Conservation (phyloP, 768 basidiomycete species). For the Saitozyma podzolica region DNA sequence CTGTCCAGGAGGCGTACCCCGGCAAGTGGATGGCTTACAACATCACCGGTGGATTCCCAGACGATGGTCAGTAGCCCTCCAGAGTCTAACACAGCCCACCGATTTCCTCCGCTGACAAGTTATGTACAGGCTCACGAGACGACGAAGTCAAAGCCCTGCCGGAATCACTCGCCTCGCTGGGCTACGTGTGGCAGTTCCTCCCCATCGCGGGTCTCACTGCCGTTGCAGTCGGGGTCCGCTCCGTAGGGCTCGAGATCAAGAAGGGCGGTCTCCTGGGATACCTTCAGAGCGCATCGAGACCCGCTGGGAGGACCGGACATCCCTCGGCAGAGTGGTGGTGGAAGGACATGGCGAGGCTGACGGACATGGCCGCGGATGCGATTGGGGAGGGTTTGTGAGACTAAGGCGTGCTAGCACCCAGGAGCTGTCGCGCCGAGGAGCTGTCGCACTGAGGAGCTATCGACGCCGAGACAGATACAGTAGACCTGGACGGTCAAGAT, state of each 20-base stretch:
- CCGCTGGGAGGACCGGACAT: not conserved
- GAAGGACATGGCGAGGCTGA: conserved; percentile 9
- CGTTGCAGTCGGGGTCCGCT: too few relatives aligned
- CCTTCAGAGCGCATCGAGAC: conserved; percentile 8
- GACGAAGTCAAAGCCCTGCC: conserved; percentile 2
- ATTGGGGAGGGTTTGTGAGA: conserved; percentile 10
- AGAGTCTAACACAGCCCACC: not conserved
- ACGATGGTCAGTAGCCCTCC: conserved; percentile 13
- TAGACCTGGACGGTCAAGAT: too few relatives aligned
- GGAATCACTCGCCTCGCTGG: conserved; percentile 7
- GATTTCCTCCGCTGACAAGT: not conserved
- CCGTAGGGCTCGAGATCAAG: conserved; percentile 10
- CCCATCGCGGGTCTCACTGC: not conserved
- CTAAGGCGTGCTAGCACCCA: too few relatives aligned
- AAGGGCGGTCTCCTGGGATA: conserved; percentile 1
- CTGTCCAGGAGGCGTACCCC: conserved; percentile 13
- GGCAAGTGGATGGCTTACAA: conserved; percentile 33
- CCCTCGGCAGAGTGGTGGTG: conserved; percentile 7
- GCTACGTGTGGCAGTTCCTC: conserved; percentile 12
- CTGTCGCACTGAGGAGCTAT: too few relatives aligned
- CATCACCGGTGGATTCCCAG: conserved; percentile 14
- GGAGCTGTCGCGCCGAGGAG: too few relatives aligned
- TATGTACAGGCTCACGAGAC: not conserved
- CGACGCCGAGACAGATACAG: too few relatives aligned
- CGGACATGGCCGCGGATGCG: conserved; percentile 13